Evolutionary conservation across 139 green algal species (phyloP).

Genomic region (Chlamydomonas incerta): DNA sequence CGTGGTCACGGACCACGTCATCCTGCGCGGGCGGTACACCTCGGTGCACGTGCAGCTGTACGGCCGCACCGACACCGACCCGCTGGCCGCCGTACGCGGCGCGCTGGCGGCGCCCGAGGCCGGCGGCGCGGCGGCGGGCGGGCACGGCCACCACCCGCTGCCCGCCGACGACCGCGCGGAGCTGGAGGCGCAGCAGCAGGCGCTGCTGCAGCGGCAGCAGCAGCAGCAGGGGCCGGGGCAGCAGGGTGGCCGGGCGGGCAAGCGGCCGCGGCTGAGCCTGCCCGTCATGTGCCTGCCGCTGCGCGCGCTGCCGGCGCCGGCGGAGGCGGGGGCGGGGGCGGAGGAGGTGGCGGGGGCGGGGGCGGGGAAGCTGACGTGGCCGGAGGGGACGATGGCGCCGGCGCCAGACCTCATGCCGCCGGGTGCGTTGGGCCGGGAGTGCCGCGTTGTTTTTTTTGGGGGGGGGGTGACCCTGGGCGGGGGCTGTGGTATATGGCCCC

Average conservation of each 20-base stretch:
- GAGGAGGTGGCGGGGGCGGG: too few relatives aligned
- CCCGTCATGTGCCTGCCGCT: constrained; percentile 5
- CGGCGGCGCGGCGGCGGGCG: background rate
- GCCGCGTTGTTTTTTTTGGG: background rate
- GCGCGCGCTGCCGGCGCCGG: background rate
- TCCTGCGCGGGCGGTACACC: constrained; percentile 36
- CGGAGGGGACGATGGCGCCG: background rate
- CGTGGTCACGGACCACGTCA: constrained; percentile 38
- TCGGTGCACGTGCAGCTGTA: constrained; percentile 11
- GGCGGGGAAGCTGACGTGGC: background rate
- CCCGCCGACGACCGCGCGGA: background rate
- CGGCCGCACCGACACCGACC: constrained; percentile 24
- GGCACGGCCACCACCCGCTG: background rate
- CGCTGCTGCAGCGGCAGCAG: background rate
- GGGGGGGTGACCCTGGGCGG: background rate
- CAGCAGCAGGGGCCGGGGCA: background rate
- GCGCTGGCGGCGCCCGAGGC: background rate
- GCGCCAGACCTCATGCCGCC: constrained; percentile 21
- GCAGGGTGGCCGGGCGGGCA: background rate
- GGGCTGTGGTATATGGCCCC: background rate
- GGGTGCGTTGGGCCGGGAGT: background rate
- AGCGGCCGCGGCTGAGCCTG: constrained; percentile 16
- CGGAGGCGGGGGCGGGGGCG: background rate
- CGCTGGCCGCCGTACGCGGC: background rate
- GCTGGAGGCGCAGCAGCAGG: background rate